A percentile compares a stretch with the other conserved stretches of the same genome.
Evolutionary conservation across 106 monocot species (phyloP).

Genomic region (Narthecium ossifragum): DNA sequence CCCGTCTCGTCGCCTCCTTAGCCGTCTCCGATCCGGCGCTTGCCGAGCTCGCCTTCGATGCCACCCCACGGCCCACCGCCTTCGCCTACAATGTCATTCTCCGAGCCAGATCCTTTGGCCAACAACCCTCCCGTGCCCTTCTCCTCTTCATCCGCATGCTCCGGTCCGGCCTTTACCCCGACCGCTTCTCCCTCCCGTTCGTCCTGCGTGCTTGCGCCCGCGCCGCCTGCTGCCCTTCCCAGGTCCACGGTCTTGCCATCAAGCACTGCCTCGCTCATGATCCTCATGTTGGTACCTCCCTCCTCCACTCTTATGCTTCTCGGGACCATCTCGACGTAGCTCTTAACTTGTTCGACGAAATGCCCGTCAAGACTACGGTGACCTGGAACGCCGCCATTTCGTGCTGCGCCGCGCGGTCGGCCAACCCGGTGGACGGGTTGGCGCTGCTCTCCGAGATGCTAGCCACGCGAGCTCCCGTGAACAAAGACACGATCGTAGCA

Average conservation of each 20-base stretch:
- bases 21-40: conserved; percentile 3
- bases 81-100: conserved; percentile 18
- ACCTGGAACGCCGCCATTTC: conserved; percentile 19
- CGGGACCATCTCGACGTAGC: background rate
- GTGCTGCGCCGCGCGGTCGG: conserved; percentile 4
- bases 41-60: background rate
- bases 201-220: conserved; percentile 17
- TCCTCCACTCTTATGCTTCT: conserved; percentile 25
- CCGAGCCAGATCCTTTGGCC: conserved; percentile 25
- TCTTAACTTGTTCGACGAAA: conserved; percentile 35
- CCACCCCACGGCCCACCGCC: conserved; percentile 6
- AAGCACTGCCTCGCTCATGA: conserved; percentile 11
- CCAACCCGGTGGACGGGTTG: background rate
- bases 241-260: conserved; percentile 18
- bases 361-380: conserved; percentile 15
- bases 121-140: conserved; percentile 6
- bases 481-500: conserved; percentile 12
- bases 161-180: conserved; percentile 20
- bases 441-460: conserved; percentile 2
- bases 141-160: conserved; percentile 31
- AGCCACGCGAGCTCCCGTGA: background rate
- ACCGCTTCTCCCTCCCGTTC: conserved; percentile 31
- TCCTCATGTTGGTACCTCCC: conserved; percentile 23
- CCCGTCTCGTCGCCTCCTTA: conserved; percentile 8
- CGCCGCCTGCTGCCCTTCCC: background rate